Conservation (phyloP, 176 grass and related monocot species). For the Eragrostis nindensis region DNA sequence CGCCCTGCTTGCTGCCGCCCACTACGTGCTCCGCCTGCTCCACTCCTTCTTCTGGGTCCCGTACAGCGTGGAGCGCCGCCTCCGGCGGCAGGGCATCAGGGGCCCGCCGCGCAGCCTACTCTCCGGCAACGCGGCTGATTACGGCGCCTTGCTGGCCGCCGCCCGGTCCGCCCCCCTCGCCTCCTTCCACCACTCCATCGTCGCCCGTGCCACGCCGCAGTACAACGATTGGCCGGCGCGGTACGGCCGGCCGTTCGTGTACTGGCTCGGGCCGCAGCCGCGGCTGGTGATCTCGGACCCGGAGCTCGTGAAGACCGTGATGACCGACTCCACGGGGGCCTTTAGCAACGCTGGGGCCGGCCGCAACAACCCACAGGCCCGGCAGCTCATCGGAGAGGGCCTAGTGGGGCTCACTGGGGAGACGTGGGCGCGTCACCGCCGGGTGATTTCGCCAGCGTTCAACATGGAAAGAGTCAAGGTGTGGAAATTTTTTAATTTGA, state of each 20-base stretch:
- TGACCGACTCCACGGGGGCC: slow-evolving; percentile 56
- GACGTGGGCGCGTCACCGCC: slow-evolving; percentile 69
- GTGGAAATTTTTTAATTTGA: not conserved
- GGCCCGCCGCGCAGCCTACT: slow-evolving; percentile 54
- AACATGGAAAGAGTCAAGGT: slow-evolving; percentile 87
- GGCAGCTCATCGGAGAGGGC: slow-evolving; percentile 67
- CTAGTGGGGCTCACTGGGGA: slow-evolving; percentile 58
- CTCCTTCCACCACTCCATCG: slow-evolving; percentile 56
- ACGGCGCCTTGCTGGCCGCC: slow-evolving; percentile 31
- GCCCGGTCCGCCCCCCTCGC: slow-evolving; percentile 52
- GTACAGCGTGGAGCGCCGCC: slow-evolving; percentile 39
- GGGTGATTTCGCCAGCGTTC: slow-evolving; percentile 70
- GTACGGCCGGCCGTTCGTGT: slow-evolving; percentile 66
- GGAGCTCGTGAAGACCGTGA: slow-evolving; percentile 48
- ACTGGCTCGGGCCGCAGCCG: slow-evolving; percentile 65
- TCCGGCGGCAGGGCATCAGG: slow-evolving; percentile 56
- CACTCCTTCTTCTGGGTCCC: slow-evolving; percentile 61
- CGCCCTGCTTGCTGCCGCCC: slow-evolving; percentile 26
- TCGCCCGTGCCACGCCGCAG: slow-evolving; percentile 60
- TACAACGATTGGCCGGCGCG: slow-evolving; percentile 54
- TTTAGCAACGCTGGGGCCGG: slow-evolving; percentile 41
- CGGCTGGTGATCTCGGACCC: slow-evolving; percentile 64
- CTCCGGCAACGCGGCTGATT: slow-evolving; percentile 53
- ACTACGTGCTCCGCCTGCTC: slow-evolving; percentile 34
- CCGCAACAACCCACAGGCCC: slow-evolving; percentile 49